Base-by-base conservation (phyloP, 805 yeast genomes). In the Pichia californica region DNA sequence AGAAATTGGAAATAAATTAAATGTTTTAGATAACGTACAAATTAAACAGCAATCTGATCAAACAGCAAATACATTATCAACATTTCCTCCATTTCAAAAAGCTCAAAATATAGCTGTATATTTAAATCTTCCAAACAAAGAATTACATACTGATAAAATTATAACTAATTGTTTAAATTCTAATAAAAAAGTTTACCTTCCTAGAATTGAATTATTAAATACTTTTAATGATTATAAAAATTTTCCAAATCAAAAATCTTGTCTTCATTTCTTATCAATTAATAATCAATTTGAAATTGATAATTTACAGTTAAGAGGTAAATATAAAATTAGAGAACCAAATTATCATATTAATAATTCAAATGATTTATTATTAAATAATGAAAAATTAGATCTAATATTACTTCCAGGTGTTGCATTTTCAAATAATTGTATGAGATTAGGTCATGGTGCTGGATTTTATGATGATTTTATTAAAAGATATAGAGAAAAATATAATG, bases 381-480 rank as follows among this genome's bases (percentile, higher is more conserved):
- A 35, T 9, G 38, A 38, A 5, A 43, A 39, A 26, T 62, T 91
- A 19, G 97, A 91, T 52, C 53, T 91, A 9, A 65, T 91, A 7
- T 62, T 91, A 7, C 69, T 91, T 0, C 98, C 98, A 0, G 97
- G 95, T 0, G 81, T 91, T 2, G 96, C 86, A 1, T 89, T 86
- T 60, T 73, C 85, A 1, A 50, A 23, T 5, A 45, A 46, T 1
- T 62, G 68, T 15, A 45, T 51, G 27, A 60, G 99, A 42, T 58
- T 91, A 41, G 99, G 99, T 1, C 95, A 88, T 58, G 99, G 99
- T 1, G 91, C 81, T 5, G 99, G 97, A 0, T 88, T 77, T 60
- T 91, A 93, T 59, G 99, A 91, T 59, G 87, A 82, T 53, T 84
- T 70, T 53, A 71, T 84, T 33, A 64, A 69, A 36, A 63, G 83